Evolutionary conservation across 148 eudicot genomes (phyloP).

Genomic region (Silene latifolia): DNA sequence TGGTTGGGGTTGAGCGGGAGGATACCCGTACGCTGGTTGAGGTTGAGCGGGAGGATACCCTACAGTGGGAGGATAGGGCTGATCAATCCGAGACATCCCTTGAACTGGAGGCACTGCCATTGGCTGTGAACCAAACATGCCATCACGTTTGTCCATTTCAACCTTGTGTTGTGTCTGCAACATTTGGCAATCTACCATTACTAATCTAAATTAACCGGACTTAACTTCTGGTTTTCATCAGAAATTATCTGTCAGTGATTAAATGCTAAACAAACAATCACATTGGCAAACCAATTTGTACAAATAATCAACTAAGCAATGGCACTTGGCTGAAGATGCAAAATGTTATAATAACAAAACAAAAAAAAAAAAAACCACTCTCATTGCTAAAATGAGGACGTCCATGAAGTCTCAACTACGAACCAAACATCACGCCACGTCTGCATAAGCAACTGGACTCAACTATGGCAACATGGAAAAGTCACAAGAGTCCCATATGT

Average conservation of each 20-base stretch:
- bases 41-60: conserved; percentile 58
- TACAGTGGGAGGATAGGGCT: conserved; percentile 60
- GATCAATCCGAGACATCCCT: conserved; percentile 85
- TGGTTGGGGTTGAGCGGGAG: conserved; percentile 39
- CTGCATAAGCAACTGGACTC: no score
- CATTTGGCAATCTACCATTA: not conserved
- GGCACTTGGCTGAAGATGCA: no score
- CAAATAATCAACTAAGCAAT: no score
- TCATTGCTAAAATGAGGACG: no score
- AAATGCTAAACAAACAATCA: not conserved
- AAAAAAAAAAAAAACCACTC: no score
- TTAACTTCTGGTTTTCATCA: not conserved
- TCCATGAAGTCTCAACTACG: no score
- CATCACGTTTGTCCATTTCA: conserved; percentile 98
- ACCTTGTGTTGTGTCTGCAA: conserved; percentile 94
- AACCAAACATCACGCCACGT: no score
- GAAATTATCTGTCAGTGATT: not conserved
- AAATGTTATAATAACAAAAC: no score
- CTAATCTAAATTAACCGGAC: not conserved
- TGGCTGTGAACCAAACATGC: conserved; percentile 67
- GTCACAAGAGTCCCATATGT: no score
- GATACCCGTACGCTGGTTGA: conserved; percentile 36
- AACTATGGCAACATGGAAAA: no score
- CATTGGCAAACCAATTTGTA: not conserved
- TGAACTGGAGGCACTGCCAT: conserved; percentile 79